Percentiles rank a stretch among this genome's conserved stretches.
phyloP scores from a whole-genome alignment of 1,284 basidiomycete species.

The Tilletia indica region DNA sequence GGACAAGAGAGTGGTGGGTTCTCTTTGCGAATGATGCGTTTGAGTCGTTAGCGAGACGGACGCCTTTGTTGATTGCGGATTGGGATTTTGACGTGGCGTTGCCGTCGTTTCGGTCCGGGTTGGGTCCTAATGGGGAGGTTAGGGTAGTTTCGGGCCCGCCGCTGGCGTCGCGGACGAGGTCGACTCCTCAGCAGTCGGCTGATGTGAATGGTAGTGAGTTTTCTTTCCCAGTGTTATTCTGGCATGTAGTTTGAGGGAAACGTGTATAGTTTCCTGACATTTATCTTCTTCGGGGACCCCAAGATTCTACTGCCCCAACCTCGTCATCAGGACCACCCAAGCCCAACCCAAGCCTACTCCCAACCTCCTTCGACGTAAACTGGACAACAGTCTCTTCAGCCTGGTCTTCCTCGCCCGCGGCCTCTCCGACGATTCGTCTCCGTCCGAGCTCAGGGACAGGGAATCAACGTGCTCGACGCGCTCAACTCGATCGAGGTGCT shows the following conservation, averaged over 20 bases:
- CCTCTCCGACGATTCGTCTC: constrained; percentile 2
- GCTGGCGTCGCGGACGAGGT: background rate
- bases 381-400: constrained; percentile 10
- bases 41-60: background rate
- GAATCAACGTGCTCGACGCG: constrained; percentile 3
- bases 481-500: constrained; percentile 14
- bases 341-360: background rate
- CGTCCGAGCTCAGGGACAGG: constrained; percentile 5
- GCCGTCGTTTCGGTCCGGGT: background rate
- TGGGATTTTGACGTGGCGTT: background rate
- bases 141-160: background rate
- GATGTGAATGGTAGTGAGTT: too few species aligned
- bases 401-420: constrained; percentile 9
- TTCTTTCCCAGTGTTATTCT: too few species aligned
- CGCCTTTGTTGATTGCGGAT: background rate
- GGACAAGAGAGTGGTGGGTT: background rate
- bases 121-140: background rate
- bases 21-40: background rate
- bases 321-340: background rate
- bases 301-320: background rate
- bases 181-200: background rate
- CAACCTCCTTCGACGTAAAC: background rate
- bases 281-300: background rate
- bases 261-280: too few species aligned
- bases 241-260: too few species aligned